Evolutionary conservation across 192 early-diverging fungal genomes (phyloP), one percentile per base, ranked within the genome.

Genomic region (Chytriomyces sp.): DNA sequence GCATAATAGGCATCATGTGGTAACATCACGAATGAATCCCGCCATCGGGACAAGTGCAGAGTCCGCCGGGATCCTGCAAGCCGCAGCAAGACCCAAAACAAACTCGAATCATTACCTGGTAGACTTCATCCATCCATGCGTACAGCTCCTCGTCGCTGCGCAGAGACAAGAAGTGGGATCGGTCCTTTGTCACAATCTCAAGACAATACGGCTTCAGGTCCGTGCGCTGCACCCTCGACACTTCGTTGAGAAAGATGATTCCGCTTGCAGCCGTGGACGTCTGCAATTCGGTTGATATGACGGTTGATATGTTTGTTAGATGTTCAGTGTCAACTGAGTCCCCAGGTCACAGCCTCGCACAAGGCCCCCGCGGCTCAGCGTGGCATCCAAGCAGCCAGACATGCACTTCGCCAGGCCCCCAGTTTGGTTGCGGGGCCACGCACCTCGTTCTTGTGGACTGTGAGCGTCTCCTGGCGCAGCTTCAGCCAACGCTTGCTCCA

Each of bases 71-170:
- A n/a, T n/a, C n/a, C n/a, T n/a, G n/a, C n/a, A n/a, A n/a, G n/a
- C n/a, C n/a, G n/a, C n/a, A n/a, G n/a, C n/a, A n/a, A n/a, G n/a
- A n/a, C n/a, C n/a, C n/a, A n/a, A n/a, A n/a, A n/a, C n/a, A n/a
- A n/a, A n/a, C n/a, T n/a, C n/a, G n/a, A n/a, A n/a, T n/a, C n/a
- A 68, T 4, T n/a, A 93, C 91, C 75, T 91, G 91, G 82, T 98
- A 98, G 78, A 99, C 92, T 72, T 94, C 92, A 74, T 99, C 96
- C 88, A 97, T 93, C 98, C 98, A 99, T 54, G 90, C 89, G 78
- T 99, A 99, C 33, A 99, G 83, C 77, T 99, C 96, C 78, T 96
- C 93, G 77, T 99, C 98, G 77, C 89, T 95, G 77, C 91, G 91
- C 78, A 92, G 94, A 7, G 93, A 87, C 36, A 99, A 78, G 78